Conservation (phyloP, 23 red algal genomes). For the Gracilaria caudata region DNA sequence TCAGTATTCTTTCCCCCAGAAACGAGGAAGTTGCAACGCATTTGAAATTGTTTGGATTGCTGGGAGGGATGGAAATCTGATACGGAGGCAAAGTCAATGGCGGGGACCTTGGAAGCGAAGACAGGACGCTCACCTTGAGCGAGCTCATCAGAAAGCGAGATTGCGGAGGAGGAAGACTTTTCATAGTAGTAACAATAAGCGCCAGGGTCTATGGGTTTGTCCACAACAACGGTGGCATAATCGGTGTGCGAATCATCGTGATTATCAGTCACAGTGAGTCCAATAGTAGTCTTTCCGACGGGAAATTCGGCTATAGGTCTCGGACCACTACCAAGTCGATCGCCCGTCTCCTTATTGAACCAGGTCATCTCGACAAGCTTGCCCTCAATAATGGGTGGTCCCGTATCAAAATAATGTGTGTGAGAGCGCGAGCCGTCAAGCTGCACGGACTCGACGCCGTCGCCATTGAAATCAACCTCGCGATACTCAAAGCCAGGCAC, state of each 20-base stretch:
- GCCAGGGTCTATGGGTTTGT: slow-evolving; percentile 32
- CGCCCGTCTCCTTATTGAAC: slow-evolving; percentile 55
- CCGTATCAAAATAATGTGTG: slow-evolving; percentile 69
- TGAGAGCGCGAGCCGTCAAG: slow-evolving; percentile 66
- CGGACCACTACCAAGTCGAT: slow-evolving; percentile 34
- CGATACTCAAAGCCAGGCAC: slow-evolving; percentile 52
- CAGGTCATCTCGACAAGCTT: slow-evolving; percentile 61
- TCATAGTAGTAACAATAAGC: slow-evolving; percentile 73
- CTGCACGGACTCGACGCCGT: slow-evolving; percentile 42
- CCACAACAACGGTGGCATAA: slow-evolving; percentile 62
- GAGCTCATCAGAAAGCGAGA: slow-evolving; percentile 36
- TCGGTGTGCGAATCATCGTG: slow-evolving; percentile 62
- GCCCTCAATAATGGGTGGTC: slow-evolving; percentile 53
- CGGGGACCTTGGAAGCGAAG: slow-evolving; percentile 29
- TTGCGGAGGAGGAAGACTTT: not conserved
- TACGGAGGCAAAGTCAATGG: slow-evolving; percentile 32
- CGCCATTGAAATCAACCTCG: slow-evolving; percentile 72
- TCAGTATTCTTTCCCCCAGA: slow-evolving; percentile 13
- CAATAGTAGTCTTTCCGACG: slow-evolving; percentile 47
- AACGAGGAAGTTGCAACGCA: slow-evolving; percentile 53
- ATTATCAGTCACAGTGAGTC: slow-evolving; percentile 71
- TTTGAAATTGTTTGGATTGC: slow-evolving; percentile 31
- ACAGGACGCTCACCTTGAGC: slow-evolving; percentile 28
- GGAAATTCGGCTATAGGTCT: slow-evolving; percentile 46
- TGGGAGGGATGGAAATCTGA: slow-evolving; percentile 29